phyloP scores from a whole-genome alignment of 2,329 filamentous ascomycete genomes.

The Pseudogymnoascus sp. region DNA sequence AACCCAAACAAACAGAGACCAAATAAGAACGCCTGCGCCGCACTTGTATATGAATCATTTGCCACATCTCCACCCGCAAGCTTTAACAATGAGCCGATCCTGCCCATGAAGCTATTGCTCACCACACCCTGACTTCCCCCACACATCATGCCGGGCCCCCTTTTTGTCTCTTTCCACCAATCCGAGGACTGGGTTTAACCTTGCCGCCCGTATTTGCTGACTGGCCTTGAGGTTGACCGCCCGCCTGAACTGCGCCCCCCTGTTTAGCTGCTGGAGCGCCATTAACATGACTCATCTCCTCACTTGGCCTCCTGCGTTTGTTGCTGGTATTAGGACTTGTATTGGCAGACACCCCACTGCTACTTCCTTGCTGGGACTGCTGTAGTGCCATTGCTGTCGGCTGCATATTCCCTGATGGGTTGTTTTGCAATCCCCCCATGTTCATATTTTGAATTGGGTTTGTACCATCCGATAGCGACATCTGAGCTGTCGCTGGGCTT shows the following conservation, averaged over 20 bases:
- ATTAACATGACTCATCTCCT: conserved; percentile 28
- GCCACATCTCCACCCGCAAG: neutral
- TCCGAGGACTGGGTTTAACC: conserved; percentile 34
- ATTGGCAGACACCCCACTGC: conserved; percentile 59
- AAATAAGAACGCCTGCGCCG: conserved; percentile 6
- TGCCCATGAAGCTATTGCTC: neutral
- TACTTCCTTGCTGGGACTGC: conserved; percentile 60
- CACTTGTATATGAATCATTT: conserved; percentile 3
- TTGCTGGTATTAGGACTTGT: conserved; percentile 37
- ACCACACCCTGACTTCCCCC: neutral
- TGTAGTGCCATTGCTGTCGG: conserved; percentile 59
- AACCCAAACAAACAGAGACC: conserved; percentile 3
- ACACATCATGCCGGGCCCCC: conserved; percentile 19
- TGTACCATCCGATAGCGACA: conserved; percentile 51
- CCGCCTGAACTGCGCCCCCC: conserved; percentile 23
- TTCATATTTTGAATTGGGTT: conserved; percentile 46
- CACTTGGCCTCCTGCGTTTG: conserved; percentile 33
- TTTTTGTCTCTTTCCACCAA: conserved; percentile 32
- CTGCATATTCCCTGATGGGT: conserved; percentile 50
- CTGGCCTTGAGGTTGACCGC: conserved; percentile 13
- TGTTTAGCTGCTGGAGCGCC: conserved; percentile 15
- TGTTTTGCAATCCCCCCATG: conserved; percentile 32
- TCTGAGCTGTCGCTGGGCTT: conserved; percentile 52
- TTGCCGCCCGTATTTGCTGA: conserved; percentile 10
- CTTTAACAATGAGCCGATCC: neutral